phyloP scores from a whole-genome alignment of 352 stramenopile species.

The Phytopythium chamaehyphon region DNA sequence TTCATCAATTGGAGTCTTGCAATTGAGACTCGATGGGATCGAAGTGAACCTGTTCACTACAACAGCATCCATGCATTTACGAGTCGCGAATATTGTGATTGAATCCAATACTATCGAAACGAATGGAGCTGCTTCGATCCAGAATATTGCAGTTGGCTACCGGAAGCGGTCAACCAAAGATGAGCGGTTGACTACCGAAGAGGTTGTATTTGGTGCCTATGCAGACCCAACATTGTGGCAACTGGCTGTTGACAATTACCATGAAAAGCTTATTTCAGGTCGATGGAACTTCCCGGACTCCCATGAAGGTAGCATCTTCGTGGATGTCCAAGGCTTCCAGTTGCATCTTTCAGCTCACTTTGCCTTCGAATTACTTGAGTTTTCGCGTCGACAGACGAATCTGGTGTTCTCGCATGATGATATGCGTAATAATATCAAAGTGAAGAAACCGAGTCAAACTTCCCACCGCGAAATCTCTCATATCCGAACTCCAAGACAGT shows the following conservation, averaged over 20 bases:
- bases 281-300: constrained; percentile 40
- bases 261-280: constrained; percentile 58
- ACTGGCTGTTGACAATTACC: constrained; percentile 61
- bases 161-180: constrained; percentile 4
- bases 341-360: constrained; percentile 57
- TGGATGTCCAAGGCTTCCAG: constrained; percentile 73
- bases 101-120: constrained; percentile 18
- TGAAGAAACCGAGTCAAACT: constrained; percentile 1
- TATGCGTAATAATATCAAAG: not conserved
- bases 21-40: constrained; percentile 42
- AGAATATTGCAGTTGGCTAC: constrained; percentile 60
- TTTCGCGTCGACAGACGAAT: constrained; percentile 12
- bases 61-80: constrained; percentile 45
- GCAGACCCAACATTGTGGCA: constrained; percentile 70
- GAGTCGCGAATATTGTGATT: constrained; percentile 40
- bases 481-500: constrained; percentile 23
- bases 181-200: constrained; percentile 22
- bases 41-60: constrained; percentile 33
- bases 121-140: constrained; percentile 39
- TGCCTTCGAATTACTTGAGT: constrained; percentile 26
- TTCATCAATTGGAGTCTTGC: not conserved
- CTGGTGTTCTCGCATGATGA: constrained; percentile 9
- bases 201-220: constrained; percentile 65
- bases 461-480: too few relatives aligned
- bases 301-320: constrained; percentile 40